Base-by-base conservation (phyloP, 2,329 filamentous ascomycete genomes). In the Botrytis byssoidea region DNA sequence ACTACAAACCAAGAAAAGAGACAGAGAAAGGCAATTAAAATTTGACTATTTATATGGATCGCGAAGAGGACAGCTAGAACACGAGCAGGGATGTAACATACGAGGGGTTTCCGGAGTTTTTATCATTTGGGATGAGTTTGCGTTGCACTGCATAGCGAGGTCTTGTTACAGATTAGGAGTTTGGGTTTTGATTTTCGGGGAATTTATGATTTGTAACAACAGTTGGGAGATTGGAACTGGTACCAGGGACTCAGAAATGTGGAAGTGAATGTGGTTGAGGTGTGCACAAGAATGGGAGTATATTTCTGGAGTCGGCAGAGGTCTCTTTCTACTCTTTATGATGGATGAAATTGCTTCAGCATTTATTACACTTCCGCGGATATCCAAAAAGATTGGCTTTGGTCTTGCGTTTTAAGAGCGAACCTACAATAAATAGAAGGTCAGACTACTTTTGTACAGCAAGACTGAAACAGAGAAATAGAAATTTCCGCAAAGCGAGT, bases 1-100 rank as follows among this genome's bases (percentile, higher is more conserved):
- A 95, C 79, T 98, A 96, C 83, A 90, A 92, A 82, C 88, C 96
- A 44, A 88, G 88, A 76, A 88, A 88, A 79, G 89, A 81, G 70
- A 77, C 77, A 9, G 76, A 78, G 69, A 79, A 78, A 63, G 78
- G 78, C 40, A 78, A 78, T 67, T 80, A 72, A 76, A 44, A 10
- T 25, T 68, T 35, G 12, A 16, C 29, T 25, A 35, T 68, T 25
- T 7, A 25, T 32, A 29, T 32, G 29, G 48, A 37, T 42, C 29
- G 59, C 70, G 46, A n/a, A 25, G 37, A 42, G 46, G 60, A 57
- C 25, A 67, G 32, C 10, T 40, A 42, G 42, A 55, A 59, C 29
- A 46, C 35, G n/a, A 68, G n/a, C 60, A 60, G 44, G 44, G 35
- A 40, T 66, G 68, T 60, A 48, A 44, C n/a, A 60, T 55, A 59